Base-by-base conservation (phyloP, 306 rosid genomes). In the Abrus pulchellus region DNA sequence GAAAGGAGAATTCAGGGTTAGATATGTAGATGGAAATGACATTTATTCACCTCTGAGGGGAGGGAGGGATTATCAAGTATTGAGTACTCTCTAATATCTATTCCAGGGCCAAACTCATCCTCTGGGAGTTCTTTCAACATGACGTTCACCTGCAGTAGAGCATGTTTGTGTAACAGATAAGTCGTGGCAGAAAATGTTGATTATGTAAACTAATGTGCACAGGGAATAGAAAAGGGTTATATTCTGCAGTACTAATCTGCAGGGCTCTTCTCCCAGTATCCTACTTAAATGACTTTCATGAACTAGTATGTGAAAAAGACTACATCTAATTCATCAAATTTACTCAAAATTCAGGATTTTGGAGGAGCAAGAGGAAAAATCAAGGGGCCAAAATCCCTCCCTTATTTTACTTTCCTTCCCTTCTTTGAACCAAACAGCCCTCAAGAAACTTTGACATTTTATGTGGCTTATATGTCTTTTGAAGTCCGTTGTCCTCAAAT, bases 31-130 rank as follows among this genome's bases (percentile, higher is more conserved):
- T 36, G 47, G 68, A 66, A 34, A 11, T 61, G 76, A 82, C 74
- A 77, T 66, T 49, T 43, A 64, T 62, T 82, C 30, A 90, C 99
- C 94, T 93, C 87, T 83, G 83, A 81, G 14, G 97, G 94, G 74
- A 88, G 75, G 60, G 85, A 88, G 6, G 98, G 97, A 84, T 96
- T 96, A 11, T 93, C 97, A 82, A 96, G 84, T 78, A 96, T 84
- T 76, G 99, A 92, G 86, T 92, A 92, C 80, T 96, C 99, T 83
- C 97, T 93, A 50, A 96, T 76, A 72, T 78, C 76, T 57, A 96
- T 93, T 68, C 68, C 67, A 28, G 97, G 97, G 72, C 99, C 99
- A 82, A 88, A 93, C 77, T 87, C 95, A 40, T 92, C 98, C 91
- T 82, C 88, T n/a, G 94, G 88, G 29, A 88, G 83, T 52, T 90